Evolutionary conservation across 495 filamentous ascomycete genomes (phyloP).

Genomic region (Hamigera avellanea): DNA sequence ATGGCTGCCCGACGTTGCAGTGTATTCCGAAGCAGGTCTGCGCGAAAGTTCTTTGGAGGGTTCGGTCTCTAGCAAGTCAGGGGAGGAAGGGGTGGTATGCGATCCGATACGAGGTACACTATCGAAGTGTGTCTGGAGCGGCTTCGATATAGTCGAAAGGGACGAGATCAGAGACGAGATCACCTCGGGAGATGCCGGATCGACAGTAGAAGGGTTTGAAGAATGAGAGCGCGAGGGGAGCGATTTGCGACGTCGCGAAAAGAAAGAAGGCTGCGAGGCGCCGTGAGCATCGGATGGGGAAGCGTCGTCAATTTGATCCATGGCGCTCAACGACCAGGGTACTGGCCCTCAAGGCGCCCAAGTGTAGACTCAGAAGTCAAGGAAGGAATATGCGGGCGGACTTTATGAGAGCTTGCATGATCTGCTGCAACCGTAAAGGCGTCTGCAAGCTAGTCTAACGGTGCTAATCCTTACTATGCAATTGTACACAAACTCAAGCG

Average conservation of each 20-base stretch:
- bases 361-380: slow-evolving; percentile 5
- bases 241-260: slow-evolving; percentile 28
- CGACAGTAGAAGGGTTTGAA: slow-evolving; percentile 13
- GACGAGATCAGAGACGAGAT: slow-evolving; percentile 91
- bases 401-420: slow-evolving; percentile 13
- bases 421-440: slow-evolving; percentile 7
- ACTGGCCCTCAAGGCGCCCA: slow-evolving; percentile 1
- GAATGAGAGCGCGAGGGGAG: slow-evolving; percentile 20
- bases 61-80: slow-evolving; percentile 27
- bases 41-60: background rate
- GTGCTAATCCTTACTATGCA: slow-evolving; percentile 9
- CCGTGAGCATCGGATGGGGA: slow-evolving; percentile 13
- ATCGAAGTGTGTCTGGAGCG: slow-evolving; percentile 64
- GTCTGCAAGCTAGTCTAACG: slow-evolving; percentile 9
- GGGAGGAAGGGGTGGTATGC: slow-evolving; percentile 35
- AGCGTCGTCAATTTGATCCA: slow-evolving; percentile 21
- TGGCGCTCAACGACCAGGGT: slow-evolving; percentile 11
- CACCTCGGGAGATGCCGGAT: slow-evolving; percentile 76
- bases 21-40: slow-evolving; percentile 6
- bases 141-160: slow-evolving; percentile 72
- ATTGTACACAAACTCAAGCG: slow-evolving; percentile 2
- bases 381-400: slow-evolving; percentile 12
- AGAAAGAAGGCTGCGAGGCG: slow-evolving; percentile 22
- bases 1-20: slow-evolving; percentile 21
- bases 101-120: slow-evolving; percentile 39